A percentile compares a stretch with the other conserved stretches of the same genome.
These are phyloP conservation scores for Sporisorium scitamineum DNA, from an alignment of 1,284 basidiomycete genomes.

Conservation along the genomic window DNA sequence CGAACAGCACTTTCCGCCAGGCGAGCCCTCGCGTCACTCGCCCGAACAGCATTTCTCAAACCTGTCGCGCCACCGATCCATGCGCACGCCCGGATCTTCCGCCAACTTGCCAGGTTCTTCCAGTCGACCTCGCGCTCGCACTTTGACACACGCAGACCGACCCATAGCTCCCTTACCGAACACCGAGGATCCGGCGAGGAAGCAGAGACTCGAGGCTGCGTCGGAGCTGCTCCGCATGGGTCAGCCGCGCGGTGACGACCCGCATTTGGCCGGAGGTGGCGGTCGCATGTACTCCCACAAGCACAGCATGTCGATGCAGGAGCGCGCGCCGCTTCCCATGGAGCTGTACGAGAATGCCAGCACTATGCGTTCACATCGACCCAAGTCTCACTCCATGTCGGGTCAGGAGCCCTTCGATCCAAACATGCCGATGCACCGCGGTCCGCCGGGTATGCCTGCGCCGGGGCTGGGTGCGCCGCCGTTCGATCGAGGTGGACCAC, in stretches of 20 bases:
- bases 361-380: conserved; percentile 31
- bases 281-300: conserved; percentile 39
- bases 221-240: conserved; percentile 52
- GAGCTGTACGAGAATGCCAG: conserved; percentile 43
- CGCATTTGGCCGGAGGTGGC: background rate
- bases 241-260: conserved; percentile 27
- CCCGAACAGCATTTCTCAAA: conserved; percentile 31
- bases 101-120: conserved; percentile 30
- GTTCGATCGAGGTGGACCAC: conserved; percentile 37
- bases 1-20: conserved; percentile 15
- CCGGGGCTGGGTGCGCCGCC: conserved; percentile 37
- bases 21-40: conserved; percentile 27
- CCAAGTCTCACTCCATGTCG: conserved; percentile 49
- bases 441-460: conserved; percentile 42
- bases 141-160: conserved; percentile 47
- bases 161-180: conserved; percentile 54
- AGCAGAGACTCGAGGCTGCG: conserved; percentile 43
- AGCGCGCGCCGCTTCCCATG: conserved; percentile 31
- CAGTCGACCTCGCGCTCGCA: conserved; percentile 48
- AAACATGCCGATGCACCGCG: conserved; percentile 28
- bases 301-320: conserved; percentile 50
- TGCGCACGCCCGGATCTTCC: conserved; percentile 36
- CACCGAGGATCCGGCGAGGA: conserved; percentile 41
- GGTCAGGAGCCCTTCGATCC: conserved; percentile 39
- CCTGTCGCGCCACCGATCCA: conserved; percentile 41